Conservation (phyloP, 257 asterid genomes). For the Solanum etuberosum region DNA sequence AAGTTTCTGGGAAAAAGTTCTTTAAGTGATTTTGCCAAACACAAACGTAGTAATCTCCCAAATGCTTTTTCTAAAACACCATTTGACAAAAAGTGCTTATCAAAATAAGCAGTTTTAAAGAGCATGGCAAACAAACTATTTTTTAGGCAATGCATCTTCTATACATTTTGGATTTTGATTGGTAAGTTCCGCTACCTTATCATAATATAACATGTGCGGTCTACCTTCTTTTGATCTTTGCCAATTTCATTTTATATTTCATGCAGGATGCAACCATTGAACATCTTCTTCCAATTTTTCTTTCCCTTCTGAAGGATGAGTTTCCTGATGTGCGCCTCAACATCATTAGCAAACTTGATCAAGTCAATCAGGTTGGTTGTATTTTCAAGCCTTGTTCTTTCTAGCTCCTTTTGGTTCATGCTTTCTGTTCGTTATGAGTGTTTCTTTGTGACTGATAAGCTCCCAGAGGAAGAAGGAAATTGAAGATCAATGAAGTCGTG, state of each 20-base stretch:
- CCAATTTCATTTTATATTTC: neutral
- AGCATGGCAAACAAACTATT: neutral
- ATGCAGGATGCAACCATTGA: constrained; percentile 75
- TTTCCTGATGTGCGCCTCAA: constrained; percentile 78
- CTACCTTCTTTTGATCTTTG: neutral
- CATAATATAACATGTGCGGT: neutral
- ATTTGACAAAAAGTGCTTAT: neutral
- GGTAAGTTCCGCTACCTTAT: neutral
- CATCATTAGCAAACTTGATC: constrained; percentile 76
- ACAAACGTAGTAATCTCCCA: neutral
- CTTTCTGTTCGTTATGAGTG: neutral
- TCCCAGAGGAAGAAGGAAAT: neutral
- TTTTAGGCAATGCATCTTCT: neutral
- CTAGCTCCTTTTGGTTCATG: neutral
- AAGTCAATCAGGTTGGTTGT: constrained; percentile 69
- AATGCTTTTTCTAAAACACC: neutral
- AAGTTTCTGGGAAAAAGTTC: neutral
- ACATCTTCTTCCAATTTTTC: constrained; percentile 79
- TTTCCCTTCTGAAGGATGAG: constrained; percentile 68
- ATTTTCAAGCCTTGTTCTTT: neutral
- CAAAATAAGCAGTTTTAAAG: neutral
- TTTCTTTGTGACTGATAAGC: neutral
- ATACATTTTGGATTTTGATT: neutral
- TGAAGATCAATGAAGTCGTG: neutral
- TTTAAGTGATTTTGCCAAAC: neutral